Percentiles rank a stretch among this genome's conserved stretches.
Evolutionary conservation across 208 protist genomes (phyloP).

Genomic region (Leptomonas pyrrhocoris): DNA sequence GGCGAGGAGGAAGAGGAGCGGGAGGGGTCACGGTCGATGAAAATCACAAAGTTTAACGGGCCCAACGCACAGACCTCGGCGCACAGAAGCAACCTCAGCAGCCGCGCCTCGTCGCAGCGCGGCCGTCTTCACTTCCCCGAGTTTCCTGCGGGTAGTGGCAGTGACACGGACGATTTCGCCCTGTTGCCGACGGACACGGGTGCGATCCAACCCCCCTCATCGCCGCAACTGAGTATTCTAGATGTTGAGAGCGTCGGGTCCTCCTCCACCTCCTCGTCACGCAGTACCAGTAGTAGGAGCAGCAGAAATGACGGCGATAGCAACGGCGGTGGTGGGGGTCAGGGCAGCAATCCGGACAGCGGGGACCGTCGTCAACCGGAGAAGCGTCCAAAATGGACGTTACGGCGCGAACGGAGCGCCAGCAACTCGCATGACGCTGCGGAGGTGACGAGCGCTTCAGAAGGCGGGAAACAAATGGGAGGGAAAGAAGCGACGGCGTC

Average conservation of each 20-base stretch:
- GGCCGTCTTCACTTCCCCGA: no score
- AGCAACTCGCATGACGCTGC: not conserved
- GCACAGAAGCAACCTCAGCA: no score
- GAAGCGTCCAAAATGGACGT: not conserved
- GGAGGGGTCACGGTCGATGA: no score
- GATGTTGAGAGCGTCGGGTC: conserved; percentile 13
- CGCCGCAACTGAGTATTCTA: conserved; percentile 9
- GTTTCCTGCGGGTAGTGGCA: no score
- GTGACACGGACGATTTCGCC: not conserved
- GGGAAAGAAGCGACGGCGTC: not conserved
- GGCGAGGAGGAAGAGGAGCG: no score
- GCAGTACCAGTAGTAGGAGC: conserved; percentile 3
- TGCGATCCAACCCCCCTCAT: not conserved
- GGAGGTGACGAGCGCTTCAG: not conserved
- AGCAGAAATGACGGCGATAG: not conserved
- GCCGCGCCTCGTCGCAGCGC: no score
- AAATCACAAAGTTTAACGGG: no score
- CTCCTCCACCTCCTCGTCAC: not conserved
- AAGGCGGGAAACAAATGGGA: not conserved
- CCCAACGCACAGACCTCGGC: no score
- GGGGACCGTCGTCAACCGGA: not conserved
- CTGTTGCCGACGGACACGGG: not conserved
- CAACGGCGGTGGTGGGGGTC: not conserved
- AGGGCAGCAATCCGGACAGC: not conserved
- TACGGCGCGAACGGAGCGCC: not conserved